Base-by-base conservation (phyloP, 495 filamentous ascomycete species). In the Penicillium longicatenatum region DNA sequence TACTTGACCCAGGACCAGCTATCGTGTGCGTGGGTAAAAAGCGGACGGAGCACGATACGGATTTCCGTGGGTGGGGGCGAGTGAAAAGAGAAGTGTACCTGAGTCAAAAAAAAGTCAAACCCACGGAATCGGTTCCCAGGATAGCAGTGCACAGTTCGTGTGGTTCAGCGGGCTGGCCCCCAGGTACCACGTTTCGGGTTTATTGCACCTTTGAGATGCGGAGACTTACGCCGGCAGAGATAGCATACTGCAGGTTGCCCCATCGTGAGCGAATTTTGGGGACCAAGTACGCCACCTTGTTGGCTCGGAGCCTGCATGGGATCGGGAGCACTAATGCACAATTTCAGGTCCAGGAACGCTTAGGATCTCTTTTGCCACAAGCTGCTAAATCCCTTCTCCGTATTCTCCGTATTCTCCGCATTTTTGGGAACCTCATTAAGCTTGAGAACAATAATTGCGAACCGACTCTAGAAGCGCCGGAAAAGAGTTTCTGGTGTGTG, bases 61-160 rank as follows among this genome's bases (percentile, higher is more conserved):
- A 49, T 17, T 53, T 58, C 56, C 56, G 56, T 44, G 35, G 7
- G 53, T 55, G 33, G 53, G 21, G 30, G n/a, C 41, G 17, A 16
- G n/a, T 19, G 4, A 16, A 22, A 24, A 33, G 26, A 21, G 17
- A 19, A 19, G 41, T 24, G 52, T 50, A 50, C 54, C 54, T 45
- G 51, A 50, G 50, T 53, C 45, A 45, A 57, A 52, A 26, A 8
- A 47, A 45, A 45, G 42, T 26, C 6, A 26, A 46, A 46, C 44
- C 53, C 47, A 55, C 26, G 53, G 53, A 50, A 26, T 45, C 37
- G 59, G 59, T 57, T 55, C 55, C 43, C 50, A 54, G 50, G 45
- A 52, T 52, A 29, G 35, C 33, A 41, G 49, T 61, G 50, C 10
- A 10, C 12, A 10, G 60, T 62, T 62, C 60, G 48, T 56, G 31